Percentiles rank a stretch among this genome's conserved stretches.
Evolutionary conservation across 1,139 yeast genomes (phyloP).

Genomic region (Saccharomycopsis hybrid): DNA sequence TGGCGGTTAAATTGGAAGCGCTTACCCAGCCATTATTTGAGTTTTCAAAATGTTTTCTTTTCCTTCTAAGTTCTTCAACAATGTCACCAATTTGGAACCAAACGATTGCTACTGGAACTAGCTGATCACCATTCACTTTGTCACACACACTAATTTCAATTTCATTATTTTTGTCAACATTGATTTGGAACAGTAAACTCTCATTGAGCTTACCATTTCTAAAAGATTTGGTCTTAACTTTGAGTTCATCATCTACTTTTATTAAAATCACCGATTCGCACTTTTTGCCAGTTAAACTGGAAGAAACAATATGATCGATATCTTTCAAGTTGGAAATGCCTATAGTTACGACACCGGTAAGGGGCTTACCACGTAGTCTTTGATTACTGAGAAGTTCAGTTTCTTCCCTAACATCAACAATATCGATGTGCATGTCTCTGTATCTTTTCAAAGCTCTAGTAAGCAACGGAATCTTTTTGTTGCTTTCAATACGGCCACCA

Average conservation of each 20-base stretch:
- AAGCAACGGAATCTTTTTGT: slow-evolving; percentile 76
- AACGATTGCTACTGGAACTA: slow-evolving; percentile 85
- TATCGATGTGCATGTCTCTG: slow-evolving; percentile 74
- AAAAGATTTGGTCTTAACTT: slow-evolving; percentile 68
- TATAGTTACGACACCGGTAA: slow-evolving; percentile 71
- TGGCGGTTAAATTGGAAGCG: slow-evolving; percentile 42
- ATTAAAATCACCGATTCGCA: slow-evolving; percentile 76
- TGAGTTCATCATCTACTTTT: slow-evolving; percentile 81
- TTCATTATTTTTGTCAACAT: slow-evolving; percentile 87
- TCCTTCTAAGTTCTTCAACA: slow-evolving; percentile 89
- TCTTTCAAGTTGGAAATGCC: slow-evolving; percentile 73
- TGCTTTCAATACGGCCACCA: slow-evolving; percentile 77
- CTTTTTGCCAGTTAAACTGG: slow-evolving; percentile 44
- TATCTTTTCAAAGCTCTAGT: slow-evolving; percentile 81
- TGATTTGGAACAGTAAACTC: slow-evolving; percentile 67
- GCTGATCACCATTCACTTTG: slow-evolving; percentile 51
- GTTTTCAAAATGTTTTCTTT: slow-evolving; percentile 71
- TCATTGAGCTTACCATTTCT: slow-evolving; percentile 83
- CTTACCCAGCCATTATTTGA: slow-evolving; percentile 83
- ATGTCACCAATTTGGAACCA: slow-evolving; percentile 89
- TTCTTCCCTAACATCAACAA: slow-evolving; percentile 43
- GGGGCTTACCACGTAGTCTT: slow-evolving; percentile 71
- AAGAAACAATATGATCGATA: slow-evolving; percentile 87
- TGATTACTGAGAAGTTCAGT: slow-evolving; percentile 60
- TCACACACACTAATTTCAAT: slow-evolving; percentile 84